Percentiles rank a stretch among this genome's conserved stretches.
Evolutionary conservation across 257 asterid species (phyloP).

Genomic region (Ilex aquifolium): DNA sequence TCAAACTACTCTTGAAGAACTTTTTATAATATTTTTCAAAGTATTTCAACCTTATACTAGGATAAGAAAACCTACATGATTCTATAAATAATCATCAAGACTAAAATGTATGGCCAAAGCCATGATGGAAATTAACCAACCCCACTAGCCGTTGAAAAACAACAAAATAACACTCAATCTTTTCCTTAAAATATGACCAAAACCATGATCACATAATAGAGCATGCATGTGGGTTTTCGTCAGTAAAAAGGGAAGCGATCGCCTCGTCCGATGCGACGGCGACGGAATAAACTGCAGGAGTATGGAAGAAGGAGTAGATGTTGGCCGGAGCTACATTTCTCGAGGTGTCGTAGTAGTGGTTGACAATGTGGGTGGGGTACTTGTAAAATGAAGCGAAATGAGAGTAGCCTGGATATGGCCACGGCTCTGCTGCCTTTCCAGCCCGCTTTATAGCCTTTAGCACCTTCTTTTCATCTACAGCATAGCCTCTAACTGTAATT

Average conservation of each 20-base stretch:
- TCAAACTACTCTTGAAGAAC: too few relatives aligned
- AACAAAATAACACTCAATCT: too few relatives aligned
- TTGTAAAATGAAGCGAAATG: conserved; percentile 77
- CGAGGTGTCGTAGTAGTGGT: conserved; percentile 70
- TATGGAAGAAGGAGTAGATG: conserved; percentile 75
- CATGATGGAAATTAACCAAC: too few relatives aligned
- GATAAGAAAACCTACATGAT: too few relatives aligned
- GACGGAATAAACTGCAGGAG: conserved; percentile 75
- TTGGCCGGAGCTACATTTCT: conserved; percentile 52
- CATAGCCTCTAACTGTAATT: conserved; percentile 66
- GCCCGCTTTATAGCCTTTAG: conserved; percentile 69
- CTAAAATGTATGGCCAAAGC: too few relatives aligned
- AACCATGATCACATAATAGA: conserved; percentile 48
- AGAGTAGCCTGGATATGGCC: conserved; percentile 90
- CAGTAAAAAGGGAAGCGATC: conserved; percentile 82
- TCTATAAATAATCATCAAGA: too few relatives aligned
- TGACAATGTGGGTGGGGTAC: conserved; percentile 66
- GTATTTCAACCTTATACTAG: too few relatives aligned
- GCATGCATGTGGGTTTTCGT: conserved; percentile 94
- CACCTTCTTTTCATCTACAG: conserved; percentile 66
- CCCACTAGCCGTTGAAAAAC: too few relatives aligned
- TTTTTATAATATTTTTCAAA: too few relatives aligned
- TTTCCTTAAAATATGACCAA: too few relatives aligned
- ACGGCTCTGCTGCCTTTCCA: conserved; percentile 95
- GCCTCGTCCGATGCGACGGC: conserved; percentile 90